Base-by-base conservation (phyloP, 768 basidiomycete genomes). In the Cystobasidium tubakii region DNA sequence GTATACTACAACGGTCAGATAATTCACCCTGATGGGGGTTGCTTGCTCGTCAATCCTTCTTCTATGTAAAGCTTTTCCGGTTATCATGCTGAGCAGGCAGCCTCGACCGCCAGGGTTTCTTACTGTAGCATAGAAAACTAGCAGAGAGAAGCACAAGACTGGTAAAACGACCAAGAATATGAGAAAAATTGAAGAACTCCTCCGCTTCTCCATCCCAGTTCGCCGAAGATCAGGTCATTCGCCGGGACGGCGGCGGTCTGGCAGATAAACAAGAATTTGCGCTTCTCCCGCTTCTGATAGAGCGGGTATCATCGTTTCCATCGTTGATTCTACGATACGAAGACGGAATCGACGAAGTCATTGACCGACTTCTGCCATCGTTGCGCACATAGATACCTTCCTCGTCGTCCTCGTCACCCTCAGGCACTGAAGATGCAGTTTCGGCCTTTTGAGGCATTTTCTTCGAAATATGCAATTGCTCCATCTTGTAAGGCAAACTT, bases 1-100 rank as follows among this genome's bases (percentile, higher is more conserved):
- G 15, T 66, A 17, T 66, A 43, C 64, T 66, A 66, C 34, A 66
- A 66, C 25, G 64, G 64, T n/a, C 34, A 39, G 31, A 42, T 66
- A 4, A 36, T 66, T 7, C 6, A 3, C 33, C 64, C 64, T 12
- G 64, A 66, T 25, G 64, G 64, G 6, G 64, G 64, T 42, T 10
- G 33, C 25, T 15, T 43, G 7, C 34, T 44, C 64, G 42, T 25
- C 33, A 66, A 66, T 25, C 64, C 64, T 17, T 10, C 31, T 25
- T 39, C 34, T 33, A 10, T 39, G 29, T 66, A 25, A 25, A 66
- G 46, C 15, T n/a, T n/a, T n/a, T n/a, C n/a, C n/a, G n/a, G n/a
- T n/a, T n/a, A n/a, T n/a, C n/a, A n/a, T n/a, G n/a, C n/a, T n/a
- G n/a, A n/a, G n/a, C n/a, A n/a, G n/a, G n/a, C n/a, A n/a, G n/a